These are phyloP conservation scores for Saccharomyces hybrid DNA, from an alignment of 1,139 yeast species.

Conservation along the genomic window DNA sequence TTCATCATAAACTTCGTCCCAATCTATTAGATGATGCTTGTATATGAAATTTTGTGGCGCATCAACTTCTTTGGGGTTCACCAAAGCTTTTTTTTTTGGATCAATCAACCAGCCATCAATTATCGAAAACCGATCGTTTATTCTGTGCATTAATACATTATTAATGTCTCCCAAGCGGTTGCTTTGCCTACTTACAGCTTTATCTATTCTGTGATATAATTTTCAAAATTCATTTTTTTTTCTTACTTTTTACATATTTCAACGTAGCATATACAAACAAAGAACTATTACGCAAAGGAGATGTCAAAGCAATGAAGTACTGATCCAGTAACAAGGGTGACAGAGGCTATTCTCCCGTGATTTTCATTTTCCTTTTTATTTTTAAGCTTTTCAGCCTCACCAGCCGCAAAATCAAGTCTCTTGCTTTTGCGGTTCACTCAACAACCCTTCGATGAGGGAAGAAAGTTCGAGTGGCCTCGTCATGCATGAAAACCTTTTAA, in stretches of 20 bases:
- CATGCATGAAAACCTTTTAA: conserved; percentile 52
- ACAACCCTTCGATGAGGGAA: not conserved
- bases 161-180: not conserved
- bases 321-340: not conserved
- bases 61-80: not conserved
- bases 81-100: too few species aligned
- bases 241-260: too few species aligned
- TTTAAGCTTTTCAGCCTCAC: not conserved
- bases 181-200: too few species aligned
- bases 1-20: not conserved
- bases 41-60: not conserved
- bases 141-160: not conserved
- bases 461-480: conserved; percentile 43
- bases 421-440: not conserved
- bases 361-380: not conserved
- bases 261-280: too few species aligned
- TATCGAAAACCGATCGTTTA: not conserved
- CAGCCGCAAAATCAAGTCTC: not conserved
- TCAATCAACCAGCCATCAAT: not conserved
- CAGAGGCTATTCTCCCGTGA: not conserved
- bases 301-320: too few species aligned
- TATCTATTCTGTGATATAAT: too few species aligned
- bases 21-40: not conserved
- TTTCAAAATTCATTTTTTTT: too few species aligned
- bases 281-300: too few species aligned